Evolutionary conservation across 2,329 filamentous ascomycete genomes (phyloP), one percentile per base, ranked within the genome.

Genomic region (Leptographium wingfieldii): DNA sequence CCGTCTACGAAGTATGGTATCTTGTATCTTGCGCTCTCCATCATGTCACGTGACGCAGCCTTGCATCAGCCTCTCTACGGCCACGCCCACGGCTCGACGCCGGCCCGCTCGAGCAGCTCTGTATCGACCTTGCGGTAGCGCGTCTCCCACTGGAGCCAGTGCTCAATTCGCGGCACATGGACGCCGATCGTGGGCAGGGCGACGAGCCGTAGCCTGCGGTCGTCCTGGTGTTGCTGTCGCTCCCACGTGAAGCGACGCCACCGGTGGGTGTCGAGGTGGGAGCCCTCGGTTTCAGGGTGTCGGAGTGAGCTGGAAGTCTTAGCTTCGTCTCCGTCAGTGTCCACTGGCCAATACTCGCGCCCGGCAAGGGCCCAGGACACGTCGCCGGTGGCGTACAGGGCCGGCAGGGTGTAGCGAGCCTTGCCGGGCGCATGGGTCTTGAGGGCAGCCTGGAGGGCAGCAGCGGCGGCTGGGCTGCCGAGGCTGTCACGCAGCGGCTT

Each of bases 341-440:
- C 53, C 1, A 57, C 58, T 16, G 62, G 59, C 64, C 62, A 63
- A 57, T 65, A 66, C 1, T 57, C 58, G n/a, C 60, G 57, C 0
- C 62, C 62, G 5, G 62, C 12, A n/a, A 70, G 25, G 1, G 60
- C 60, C 49, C 53, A 64, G 54, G 68, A 65, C 10, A 73, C 61
- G 52, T 79, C 70, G 2, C 67, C 66, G 29, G 73, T 69, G 9
- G 73, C 70, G 66, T 83, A 84, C 9, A 84, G 67, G 1, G 76
- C 81, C 0, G 81, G 81, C 2, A 84, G 68, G 0, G 80, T 80
- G 62, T 75, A 83, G 14, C 81, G 73, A 16, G 78, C 73, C 67
- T 83, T 84, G 0, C 76, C 78, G 0, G 80, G 80, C 0, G 81
- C 80, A 59, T 79, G 73, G 7, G 72, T 68, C 61, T 75, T 77